Conservation (phyloP, 805 yeast species). For the Kuraishia molischiana region DNA sequence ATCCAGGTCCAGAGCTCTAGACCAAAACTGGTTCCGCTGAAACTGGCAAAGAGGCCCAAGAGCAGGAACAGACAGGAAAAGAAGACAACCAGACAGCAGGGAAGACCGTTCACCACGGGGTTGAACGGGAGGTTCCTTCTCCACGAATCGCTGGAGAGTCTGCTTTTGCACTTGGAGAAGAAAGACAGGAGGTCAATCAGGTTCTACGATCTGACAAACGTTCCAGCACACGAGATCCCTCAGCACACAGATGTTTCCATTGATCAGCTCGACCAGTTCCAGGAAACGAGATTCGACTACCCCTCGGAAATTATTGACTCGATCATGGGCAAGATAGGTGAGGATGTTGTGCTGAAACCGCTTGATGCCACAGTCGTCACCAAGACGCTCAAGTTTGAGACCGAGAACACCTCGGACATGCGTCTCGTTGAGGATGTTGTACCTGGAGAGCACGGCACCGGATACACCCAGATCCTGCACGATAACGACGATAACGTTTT, state of each 20-base stretch:
- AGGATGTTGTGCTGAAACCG: not conserved
- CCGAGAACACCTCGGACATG: not conserved
- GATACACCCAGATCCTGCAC: not conserved
- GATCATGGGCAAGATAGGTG: not conserved
- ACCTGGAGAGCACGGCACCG: not conserved
- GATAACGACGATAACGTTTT: not conserved
- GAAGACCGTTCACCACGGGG: conserved; percentile 23
- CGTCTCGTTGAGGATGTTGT: not conserved
- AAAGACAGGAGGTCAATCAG: conserved; percentile 6
- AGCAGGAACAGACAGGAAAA: not conserved
- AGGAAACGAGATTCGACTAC: not conserved
- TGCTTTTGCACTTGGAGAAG: conserved; percentile 16
- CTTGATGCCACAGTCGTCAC: not conserved
- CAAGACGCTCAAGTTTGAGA: not conserved
- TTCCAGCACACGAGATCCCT: not conserved
- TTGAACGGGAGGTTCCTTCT: conserved; percentile 18
- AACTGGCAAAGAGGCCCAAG: not conserved
- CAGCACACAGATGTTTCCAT: not conserved
- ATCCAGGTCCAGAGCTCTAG: not conserved
- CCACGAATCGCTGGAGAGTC: conserved; percentile 14
- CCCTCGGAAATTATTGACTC: not conserved
- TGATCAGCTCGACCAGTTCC: not conserved
- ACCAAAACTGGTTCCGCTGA: not conserved
- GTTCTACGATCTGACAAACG: not conserved
- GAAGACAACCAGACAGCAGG: conserved; percentile 16